These are phyloP conservation scores for Aspergillus quadrilineatus DNA, from an alignment of 2,329 filamentous ascomycete genomes.

Conservation along the genomic window DNA sequence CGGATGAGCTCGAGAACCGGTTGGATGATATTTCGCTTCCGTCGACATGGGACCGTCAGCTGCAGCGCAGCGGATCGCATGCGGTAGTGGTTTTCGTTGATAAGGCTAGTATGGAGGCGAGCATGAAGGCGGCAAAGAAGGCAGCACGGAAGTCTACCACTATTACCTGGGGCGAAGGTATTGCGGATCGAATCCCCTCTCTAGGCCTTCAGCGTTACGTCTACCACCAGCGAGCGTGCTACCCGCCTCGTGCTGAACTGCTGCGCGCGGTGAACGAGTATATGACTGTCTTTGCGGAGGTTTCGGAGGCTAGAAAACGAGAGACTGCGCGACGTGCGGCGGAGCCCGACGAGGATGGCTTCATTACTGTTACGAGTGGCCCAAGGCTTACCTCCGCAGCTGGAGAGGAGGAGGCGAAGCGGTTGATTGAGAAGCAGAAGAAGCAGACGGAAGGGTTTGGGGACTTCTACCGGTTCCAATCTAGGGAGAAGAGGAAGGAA, in stretches of 20 bases:
- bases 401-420: slow-evolving; percentile 67
- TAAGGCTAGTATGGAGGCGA: slow-evolving; percentile 70
- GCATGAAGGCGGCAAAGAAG: slow-evolving; percentile 72
- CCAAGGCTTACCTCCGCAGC: slow-evolving; percentile 71
- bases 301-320: slow-evolving; percentile 64
- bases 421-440: slow-evolving; percentile 57
- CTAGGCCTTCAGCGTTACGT: slow-evolving; percentile 55
- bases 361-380: slow-evolving; percentile 84
- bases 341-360: slow-evolving; percentile 90
- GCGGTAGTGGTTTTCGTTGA: slow-evolving; percentile 85
- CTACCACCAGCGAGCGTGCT: slow-evolving; percentile 70
- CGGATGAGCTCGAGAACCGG: slow-evolving; percentile 53
- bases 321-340: slow-evolving; percentile 65
- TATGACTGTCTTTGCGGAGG: slow-evolving; percentile 73
- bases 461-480: slow-evolving; percentile 84
- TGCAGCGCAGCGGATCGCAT: slow-evolving; percentile 72
- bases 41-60: slow-evolving; percentile 67
- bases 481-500: slow-evolving; percentile 74
- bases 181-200: slow-evolving; percentile 56
- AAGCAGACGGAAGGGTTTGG: slow-evolving; percentile 64
- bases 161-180: slow-evolving; percentile 67
- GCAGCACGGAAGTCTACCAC: slow-evolving; percentile 52
- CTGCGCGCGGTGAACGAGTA: slow-evolving; percentile 77
- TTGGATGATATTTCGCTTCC: slow-evolving; percentile 66
- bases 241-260: slow-evolving; percentile 66